phyloP scores from a whole-genome alignment of 352 stramenopile genomes.

The Globisporangium canariense region DNA sequence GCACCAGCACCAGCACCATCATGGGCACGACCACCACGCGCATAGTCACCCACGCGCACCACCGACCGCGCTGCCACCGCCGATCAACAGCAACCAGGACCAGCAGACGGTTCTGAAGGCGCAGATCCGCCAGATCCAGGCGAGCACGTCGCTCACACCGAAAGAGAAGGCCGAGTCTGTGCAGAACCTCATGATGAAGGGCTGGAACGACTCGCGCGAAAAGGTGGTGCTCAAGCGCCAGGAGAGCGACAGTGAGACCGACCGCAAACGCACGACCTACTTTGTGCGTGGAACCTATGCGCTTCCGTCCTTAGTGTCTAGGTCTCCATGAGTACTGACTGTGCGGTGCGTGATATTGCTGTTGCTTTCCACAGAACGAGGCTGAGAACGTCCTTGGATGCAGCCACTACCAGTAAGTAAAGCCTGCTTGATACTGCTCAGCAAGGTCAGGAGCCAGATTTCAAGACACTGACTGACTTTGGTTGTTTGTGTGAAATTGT shows the following conservation, averaged over 20 bases:
- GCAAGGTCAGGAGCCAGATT: not conserved
- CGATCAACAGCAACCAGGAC: conserved; percentile 57
- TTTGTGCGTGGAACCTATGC: conserved; percentile 32
- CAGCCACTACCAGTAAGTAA: conserved; percentile 80
- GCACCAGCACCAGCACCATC: conserved; percentile 5
- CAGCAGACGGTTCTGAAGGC: conserved; percentile 56
- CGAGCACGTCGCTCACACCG: conserved; percentile 66
- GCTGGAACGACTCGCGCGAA: conserved; percentile 72
- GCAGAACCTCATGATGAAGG: conserved; percentile 86
- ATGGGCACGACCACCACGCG: conserved; percentile 13
- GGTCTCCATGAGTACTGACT: not conserved
- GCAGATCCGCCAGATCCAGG: conserved; percentile 78
- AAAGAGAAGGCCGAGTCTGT: conserved; percentile 83
- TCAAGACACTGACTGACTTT: not conserved
- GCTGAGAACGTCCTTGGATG: conserved; percentile 69
- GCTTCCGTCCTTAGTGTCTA: not conserved
- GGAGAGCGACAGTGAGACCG: conserved; percentile 45
- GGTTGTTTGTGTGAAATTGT: not conserved
- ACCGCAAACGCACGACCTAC: conserved; percentile 44
- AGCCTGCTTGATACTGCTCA: not conserved
- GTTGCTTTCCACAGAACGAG: conserved; percentile 37
- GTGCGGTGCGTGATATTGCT: not conserved
- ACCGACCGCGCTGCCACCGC: conserved; percentile 34
- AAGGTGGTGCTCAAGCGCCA: conserved; percentile 36
- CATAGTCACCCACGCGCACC: conserved; percentile 9